A percentile compares a stretch with the other conserved stretches of the same genome.
These are phyloP conservation scores for Toxoplasma gondii DNA, from an alignment of 169 alveolate genomes.

Conservation along the genomic window DNA sequence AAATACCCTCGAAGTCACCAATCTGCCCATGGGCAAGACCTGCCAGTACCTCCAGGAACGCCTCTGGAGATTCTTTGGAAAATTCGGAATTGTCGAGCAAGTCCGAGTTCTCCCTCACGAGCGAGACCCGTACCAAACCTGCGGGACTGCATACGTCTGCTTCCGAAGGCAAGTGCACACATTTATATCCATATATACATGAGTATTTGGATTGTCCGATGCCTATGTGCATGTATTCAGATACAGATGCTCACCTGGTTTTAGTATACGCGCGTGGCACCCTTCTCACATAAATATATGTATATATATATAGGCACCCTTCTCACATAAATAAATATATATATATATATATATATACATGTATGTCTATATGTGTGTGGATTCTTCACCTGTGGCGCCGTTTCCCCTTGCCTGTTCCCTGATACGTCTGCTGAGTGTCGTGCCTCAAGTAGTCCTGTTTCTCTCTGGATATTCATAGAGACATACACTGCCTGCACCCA, in stretches of 20 bases:
- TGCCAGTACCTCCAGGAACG: constrained; percentile 90
- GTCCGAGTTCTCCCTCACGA: constrained; percentile 84
- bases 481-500: no score
- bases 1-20: constrained; percentile 77
- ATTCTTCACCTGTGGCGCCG: no score
- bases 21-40: constrained; percentile 86
- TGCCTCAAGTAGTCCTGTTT: no score
- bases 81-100: constrained; percentile 82
- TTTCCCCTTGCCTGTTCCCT: no score
- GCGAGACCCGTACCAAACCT: constrained; percentile 88
- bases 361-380: not conserved
- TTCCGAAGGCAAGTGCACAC: constrained; percentile 71
- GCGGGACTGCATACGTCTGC: constrained; percentile 83
- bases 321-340: not conserved
- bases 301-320: not conserved
- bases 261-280: not conserved
- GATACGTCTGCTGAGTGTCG: no score
- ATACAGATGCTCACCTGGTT: no score
- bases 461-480: no score
- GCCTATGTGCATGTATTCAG: no score
- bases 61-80: constrained; percentile 81
- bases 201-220: not conserved
- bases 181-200: not conserved
- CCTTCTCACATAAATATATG: not conserved
- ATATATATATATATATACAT: not conserved